Evolutionary conservation across 352 stramenopile genomes (phyloP).

Genomic region (Blastocystis sp.): DNA sequence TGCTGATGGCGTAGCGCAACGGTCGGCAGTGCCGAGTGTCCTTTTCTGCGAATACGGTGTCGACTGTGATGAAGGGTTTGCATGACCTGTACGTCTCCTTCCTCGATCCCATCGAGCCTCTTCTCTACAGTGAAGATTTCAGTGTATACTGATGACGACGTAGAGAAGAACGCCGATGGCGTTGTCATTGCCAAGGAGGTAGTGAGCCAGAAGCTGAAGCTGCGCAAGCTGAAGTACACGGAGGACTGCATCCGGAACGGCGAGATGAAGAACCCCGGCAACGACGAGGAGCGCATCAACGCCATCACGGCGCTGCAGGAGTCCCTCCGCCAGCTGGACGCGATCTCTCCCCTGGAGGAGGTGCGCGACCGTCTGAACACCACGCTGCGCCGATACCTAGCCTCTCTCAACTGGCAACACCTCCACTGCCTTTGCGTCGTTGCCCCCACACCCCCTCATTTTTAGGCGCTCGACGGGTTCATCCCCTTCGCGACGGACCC

Average conservation of each 20-base stretch:
- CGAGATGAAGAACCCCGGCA: neutral
- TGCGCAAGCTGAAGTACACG: constrained; percentile 41
- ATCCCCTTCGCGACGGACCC: neutral
- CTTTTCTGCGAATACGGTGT: constrained; percentile 35
- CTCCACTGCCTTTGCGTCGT: constrained; percentile 53
- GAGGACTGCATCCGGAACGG: constrained; percentile 44
- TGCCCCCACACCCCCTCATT: neutral
- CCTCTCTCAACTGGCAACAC: constrained; percentile 31
- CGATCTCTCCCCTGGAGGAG: neutral
- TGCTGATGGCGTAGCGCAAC: constrained; percentile 11
- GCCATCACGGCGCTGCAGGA: neutral
- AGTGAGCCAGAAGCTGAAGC: neutral
- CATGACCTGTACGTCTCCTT: constrained; percentile 32
- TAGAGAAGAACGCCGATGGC: constrained; percentile 20
- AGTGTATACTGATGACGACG: neutral
- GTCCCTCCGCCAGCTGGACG: neutral
- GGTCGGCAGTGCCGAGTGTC: neutral
- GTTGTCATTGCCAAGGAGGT: constrained; percentile 35
- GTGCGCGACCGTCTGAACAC: neutral
- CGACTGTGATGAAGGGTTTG: constrained; percentile 34
- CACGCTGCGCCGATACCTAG: neutral
- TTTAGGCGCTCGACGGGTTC: constrained; percentile 49
- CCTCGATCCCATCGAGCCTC: constrained; percentile 45
- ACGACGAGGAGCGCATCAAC: neutral
- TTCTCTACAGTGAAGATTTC: constrained; percentile 17